phyloP scores from a whole-genome alignment of 805 yeast genomes.

The Candida khao-thaluensis region DNA sequence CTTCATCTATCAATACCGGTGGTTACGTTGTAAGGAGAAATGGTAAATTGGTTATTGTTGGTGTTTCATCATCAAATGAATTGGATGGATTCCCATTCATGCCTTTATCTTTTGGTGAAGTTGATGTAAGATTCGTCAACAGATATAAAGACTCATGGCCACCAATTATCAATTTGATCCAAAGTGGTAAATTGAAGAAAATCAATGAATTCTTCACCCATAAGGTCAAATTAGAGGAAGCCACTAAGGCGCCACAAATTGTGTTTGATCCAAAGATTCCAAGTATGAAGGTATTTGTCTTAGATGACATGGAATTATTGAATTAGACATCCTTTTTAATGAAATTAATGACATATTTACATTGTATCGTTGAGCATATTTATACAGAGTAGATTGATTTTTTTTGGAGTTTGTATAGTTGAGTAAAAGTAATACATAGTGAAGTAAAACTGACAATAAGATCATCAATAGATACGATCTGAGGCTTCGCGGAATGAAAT shows the following conservation, averaged over 20 bases:
- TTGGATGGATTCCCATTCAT: conserved; percentile 24
- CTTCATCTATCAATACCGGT: conserved; percentile 20
- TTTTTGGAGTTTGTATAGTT: too few species aligned
- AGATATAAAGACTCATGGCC: conserved; percentile 21
- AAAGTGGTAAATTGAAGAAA: conserved; percentile 17
- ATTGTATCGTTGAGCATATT: too few species aligned
- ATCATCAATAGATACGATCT: too few species aligned
- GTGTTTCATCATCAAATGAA: conserved; percentile 20
- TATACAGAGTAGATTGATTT: too few species aligned
- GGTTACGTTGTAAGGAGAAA: conserved; percentile 20
- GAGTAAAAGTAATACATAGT: too few species aligned
- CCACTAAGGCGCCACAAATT: conserved; percentile 19
- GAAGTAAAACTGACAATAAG: too few species aligned
- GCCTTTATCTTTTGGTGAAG: conserved; percentile 22
- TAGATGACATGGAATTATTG: conserved; percentile 17
- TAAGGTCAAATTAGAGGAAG: conserved; percentile 21
- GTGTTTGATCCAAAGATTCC: conserved; percentile 18
- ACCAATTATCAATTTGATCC: conserved; percentile 17
- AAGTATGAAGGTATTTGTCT: conserved; percentile 18
- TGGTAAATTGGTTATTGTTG: conserved; percentile 21
- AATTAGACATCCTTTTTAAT: conserved; percentile 3
- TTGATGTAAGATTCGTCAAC: conserved; percentile 18
- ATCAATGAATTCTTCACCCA: conserved; percentile 21
- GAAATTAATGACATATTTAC: conserved; percentile 8
- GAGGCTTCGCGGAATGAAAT: too few species aligned